Base-by-base conservation (phyloP, 495 filamentous ascomycete genomes). In the Penicillium egyptiacum region DNA sequence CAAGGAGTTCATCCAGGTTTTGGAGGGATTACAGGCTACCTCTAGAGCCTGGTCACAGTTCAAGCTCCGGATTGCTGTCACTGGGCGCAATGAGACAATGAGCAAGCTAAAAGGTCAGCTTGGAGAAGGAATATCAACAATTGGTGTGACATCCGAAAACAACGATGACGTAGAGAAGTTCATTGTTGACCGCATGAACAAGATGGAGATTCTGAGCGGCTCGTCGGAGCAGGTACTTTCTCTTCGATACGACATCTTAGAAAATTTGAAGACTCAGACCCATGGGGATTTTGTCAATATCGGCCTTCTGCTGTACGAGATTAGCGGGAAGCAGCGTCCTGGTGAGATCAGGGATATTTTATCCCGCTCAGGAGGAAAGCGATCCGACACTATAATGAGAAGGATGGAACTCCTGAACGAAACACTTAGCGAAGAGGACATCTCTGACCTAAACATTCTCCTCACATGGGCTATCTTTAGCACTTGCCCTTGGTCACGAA, bases 201-300 rank as follows among this genome's bases (percentile, higher is more conserved):
- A 51, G n/a, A 64, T 64, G 62, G 58, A 61, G 10, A 64, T 58
- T 25, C 39, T 64, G 16, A 53, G 28, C 40, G 52, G 58, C 5
- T 20, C 22, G 0, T 64, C 62, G 4, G 51, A 58, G 5, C 58
- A 56, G 22, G 52, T 64, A 1, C 17, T 46, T 26, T 47, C 47
- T 17, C 56, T 64, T 3, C 55, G 52, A 0, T 7, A 39, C 12
- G 62, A 64, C 14, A 58, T 64, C 14, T 20, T 64, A 3, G 37
- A 64, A 30, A 28, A 30, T 5, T 33, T 64, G 17, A 53, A 17
- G 4, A 59, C 41, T 4, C 12, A 58, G 10, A 59, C 58, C 0
- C 50, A 58, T 41, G 62, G 62, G 17, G 62, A 64, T 42, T 64
- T 61, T 20, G 55, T 64, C 52, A 64, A 61, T 16, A 52, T 61